Percentiles rank a stretch among this genome's conserved stretches.
These are phyloP conservation scores for Casuarina cunninghamiana DNA, from an alignment of 306 rosid species.

Conservation along the genomic window DNA sequence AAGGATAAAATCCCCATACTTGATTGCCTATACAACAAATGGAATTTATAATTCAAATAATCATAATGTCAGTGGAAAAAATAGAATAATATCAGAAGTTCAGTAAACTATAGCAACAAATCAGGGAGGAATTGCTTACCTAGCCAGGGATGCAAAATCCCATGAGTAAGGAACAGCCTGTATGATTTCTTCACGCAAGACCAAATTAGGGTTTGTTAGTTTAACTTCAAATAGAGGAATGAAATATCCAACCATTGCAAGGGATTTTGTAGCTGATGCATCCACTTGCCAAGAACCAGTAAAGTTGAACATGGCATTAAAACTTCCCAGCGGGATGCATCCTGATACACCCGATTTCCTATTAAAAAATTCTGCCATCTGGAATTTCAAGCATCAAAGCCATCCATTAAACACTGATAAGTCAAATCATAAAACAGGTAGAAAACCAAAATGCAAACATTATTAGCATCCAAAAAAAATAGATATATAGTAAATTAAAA, in stretches of 20 bases:
- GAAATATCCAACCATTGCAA: constrained; percentile 83
- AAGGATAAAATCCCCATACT: not conserved
- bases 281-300: constrained; percentile 86
- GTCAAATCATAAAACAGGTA: not conserved
- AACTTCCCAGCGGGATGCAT: constrained; percentile 79
- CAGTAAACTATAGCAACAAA: constrained; percentile 3
- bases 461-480: not conserved
- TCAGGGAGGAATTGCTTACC: constrained; percentile 42
- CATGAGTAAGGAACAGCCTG: constrained; percentile 88
- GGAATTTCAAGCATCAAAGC: constrained; percentile 42
- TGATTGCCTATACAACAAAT: not conserved
- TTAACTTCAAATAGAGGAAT: constrained; percentile 65
- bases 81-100: not conserved
- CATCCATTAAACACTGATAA: constrained; percentile 13
- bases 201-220: constrained; percentile 52
- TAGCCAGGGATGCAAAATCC: constrained; percentile 94
- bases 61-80: not conserved
- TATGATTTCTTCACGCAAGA: constrained; percentile 67
- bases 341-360: constrained; percentile 60
- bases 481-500: not conserved
- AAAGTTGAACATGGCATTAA: constrained; percentile 91
- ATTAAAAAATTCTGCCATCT: constrained; percentile 88
- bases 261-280: constrained; percentile 85
- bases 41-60: not conserved
- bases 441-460: not conserved